Conservation (phyloP, 768 basidiomycete species). For the Clitopilus passeckerianus region DNA sequence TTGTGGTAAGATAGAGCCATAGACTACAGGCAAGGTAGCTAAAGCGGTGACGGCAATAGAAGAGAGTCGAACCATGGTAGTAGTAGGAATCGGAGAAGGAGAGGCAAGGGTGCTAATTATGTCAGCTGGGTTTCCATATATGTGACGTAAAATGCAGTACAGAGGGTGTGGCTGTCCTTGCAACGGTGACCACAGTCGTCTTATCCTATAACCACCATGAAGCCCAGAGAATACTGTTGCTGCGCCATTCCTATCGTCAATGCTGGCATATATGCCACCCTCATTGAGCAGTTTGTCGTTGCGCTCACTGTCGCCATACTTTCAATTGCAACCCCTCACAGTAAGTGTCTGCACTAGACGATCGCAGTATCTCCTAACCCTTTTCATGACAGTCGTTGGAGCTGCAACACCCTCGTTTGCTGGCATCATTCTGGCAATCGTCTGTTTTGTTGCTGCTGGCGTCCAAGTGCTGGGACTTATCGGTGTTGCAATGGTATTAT, state of each 20-base stretch:
- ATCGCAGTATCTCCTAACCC: slow-evolving; percentile 2
- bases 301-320: slow-evolving; percentile 68
- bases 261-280: slow-evolving; percentile 78
- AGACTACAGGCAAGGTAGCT: slow-evolving; percentile 9
- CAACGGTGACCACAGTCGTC: neutral
- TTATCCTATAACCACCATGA: slow-evolving; percentile 41
- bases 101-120: slow-evolving; percentile 9
- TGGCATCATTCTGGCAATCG: slow-evolving; percentile 63
- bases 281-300: slow-evolving; percentile 71
- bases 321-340: slow-evolving; percentile 71
- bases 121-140: neutral
- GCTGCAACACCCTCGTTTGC: slow-evolving; percentile 79
- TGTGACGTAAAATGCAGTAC: slow-evolving; percentile 1
- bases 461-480: slow-evolving; percentile 83
- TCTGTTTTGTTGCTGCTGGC: slow-evolving; percentile 73
- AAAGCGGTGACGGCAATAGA: slow-evolving; percentile 14
- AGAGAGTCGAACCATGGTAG: slow-evolving; percentile 8
- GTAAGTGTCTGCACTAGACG: slow-evolving; percentile 39
- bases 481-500: slow-evolving; percentile 70
- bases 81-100: slow-evolving; percentile 13
- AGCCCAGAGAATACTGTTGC: slow-evolving; percentile 85
- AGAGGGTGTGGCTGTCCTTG: neutral
- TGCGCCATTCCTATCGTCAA: slow-evolving; percentile 90
- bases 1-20: slow-evolving; percentile 16
- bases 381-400: slow-evolving; percentile 63